phyloP scores from a whole-genome alignment of 2,329 filamentous ascomycete species.

The Neofusicoccum laricinum region DNA sequence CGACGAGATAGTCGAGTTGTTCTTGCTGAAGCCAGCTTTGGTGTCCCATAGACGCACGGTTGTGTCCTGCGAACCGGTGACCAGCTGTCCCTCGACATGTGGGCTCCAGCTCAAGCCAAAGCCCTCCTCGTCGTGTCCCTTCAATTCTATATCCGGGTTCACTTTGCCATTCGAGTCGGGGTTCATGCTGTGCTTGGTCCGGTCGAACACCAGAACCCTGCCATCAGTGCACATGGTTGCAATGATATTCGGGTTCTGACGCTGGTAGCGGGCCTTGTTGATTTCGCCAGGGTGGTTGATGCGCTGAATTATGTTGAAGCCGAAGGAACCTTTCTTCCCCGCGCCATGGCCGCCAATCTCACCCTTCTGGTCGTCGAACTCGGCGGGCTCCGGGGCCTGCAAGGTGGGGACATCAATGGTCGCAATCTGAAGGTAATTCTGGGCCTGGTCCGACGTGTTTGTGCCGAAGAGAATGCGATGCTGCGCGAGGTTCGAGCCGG shows the following conservation, averaged over 20 bases:
- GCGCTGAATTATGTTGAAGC: constrained; percentile 89
- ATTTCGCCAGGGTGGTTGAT: constrained; percentile 96
- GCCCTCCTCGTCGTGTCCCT: constrained; percentile 83
- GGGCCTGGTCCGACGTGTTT: constrained; percentile 80
- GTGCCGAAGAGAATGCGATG: constrained; percentile 92
- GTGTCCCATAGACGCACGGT: constrained; percentile 94
- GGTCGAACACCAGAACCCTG: constrained; percentile 88
- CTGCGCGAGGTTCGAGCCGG: constrained; percentile 80
- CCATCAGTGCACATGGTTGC: constrained; percentile 88
- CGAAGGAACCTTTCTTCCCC: constrained; percentile 66
- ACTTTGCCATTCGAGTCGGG: constrained; percentile 64
- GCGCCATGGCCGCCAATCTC: constrained; percentile 93
- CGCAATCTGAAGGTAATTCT: constrained; percentile 93
- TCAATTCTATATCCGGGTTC: constrained; percentile 78
- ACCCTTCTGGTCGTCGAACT: constrained; percentile 88
- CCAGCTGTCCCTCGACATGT: constrained; percentile 74
- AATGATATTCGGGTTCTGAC: constrained; percentile 94
- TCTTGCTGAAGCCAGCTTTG: constrained; percentile 65
- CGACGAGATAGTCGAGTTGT: constrained; percentile 68
- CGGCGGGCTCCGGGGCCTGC: constrained; percentile 66
- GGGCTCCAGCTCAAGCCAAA: constrained; percentile 94
- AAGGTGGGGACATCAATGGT: constrained; percentile 89
- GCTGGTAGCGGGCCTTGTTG: constrained; percentile 97
- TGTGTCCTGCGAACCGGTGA: constrained; percentile 86
- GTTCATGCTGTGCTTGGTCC: constrained; percentile 83